Base-by-base conservation (phyloP, 306 rosid genomes). In the Hylodesmum podocarpum region DNA sequence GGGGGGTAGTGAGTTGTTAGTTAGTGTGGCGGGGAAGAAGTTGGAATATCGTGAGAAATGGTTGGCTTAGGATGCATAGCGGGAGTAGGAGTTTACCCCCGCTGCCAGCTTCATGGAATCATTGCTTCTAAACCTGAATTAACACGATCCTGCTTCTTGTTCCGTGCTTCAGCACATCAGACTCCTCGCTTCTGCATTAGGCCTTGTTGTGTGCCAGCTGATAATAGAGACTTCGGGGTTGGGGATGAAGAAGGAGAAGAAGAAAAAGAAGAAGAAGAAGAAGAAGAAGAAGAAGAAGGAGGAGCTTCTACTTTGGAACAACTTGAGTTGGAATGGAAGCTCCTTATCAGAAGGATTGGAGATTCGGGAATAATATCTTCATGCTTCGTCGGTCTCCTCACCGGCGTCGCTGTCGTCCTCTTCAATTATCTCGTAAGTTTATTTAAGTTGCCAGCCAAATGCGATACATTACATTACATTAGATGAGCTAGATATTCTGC, bases 351-450 rank as follows among this genome's bases (percentile, higher is more conserved):
- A 33, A 63, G 64, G 27, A 79, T 85, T 44, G 74, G 83, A 61
- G 82, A 90, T 62, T 86, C 87, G 0, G 88, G 89, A 59, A 84
- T 94, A 21, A 16, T 89, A 40, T 85, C 93, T 11, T 90, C 98
- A 4, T 90, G 96, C 84, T 78, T 88, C 64, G 87, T 95, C 79
- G 98, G 98, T 78, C 91, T 95, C 69, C 95, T 95, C 77, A 95
- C 97, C 11, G 97, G 97, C 34, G 54, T 89, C 46, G 87, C 95
- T 2, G 92, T 95, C 25, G 95, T 95, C 3, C 76, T 95, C 73
- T 95, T 95, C 84, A 92, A 95, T 67, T 74, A 84, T 73, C 80
- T 79, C 16, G 97, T 95, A 77, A 79, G 87, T 71, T 28, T 22
- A 46, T 19, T 70, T 19, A n/a, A n/a, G n/a, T n/a, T n/a, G n/a